Percentiles rank a stretch among this genome's conserved stretches.
These are phyloP conservation scores for Telopea speciosissima DNA, from an alignment of 177 flowering plant genomes.

Conservation along the genomic window DNA sequence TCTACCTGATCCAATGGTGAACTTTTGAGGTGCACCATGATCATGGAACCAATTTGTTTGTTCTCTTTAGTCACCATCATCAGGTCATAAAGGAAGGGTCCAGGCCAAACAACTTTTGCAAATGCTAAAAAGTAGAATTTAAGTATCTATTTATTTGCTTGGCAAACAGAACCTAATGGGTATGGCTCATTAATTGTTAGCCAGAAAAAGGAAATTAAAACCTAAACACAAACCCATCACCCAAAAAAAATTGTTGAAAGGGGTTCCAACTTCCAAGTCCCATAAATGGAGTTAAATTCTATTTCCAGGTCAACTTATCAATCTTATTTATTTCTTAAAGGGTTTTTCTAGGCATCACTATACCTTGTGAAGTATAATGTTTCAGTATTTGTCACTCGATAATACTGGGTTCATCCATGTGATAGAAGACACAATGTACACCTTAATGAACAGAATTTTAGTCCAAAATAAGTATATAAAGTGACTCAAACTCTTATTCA, in stretches of 20 bases:
- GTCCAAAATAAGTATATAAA: too few relatives aligned
- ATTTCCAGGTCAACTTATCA: too few relatives aligned
- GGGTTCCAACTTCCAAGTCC: background rate
- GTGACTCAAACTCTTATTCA: too few relatives aligned
- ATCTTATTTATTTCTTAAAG: too few relatives aligned
- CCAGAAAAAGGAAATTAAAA: background rate
- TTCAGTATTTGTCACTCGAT: too few relatives aligned
- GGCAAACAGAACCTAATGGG: background rate
- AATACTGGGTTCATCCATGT: too few relatives aligned
- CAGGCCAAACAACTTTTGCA: background rate
- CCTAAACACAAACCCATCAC: too few relatives aligned
- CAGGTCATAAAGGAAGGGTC: background rate
- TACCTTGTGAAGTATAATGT: too few relatives aligned
- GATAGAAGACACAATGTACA: too few relatives aligned
- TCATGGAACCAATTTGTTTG: background rate
- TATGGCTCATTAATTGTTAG: background rate
- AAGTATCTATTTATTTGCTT: background rate
- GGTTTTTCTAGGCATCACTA: too few relatives aligned
- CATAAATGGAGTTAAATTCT: background rate
- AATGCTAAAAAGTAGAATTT: background rate
- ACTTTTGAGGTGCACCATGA: background rate
- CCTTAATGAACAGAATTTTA: too few relatives aligned
- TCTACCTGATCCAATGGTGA: background rate
- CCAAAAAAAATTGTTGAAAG: background rate
- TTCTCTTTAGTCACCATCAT: background rate